phyloP scores from a whole-genome alignment of 495 filamentous ascomycete genomes.

The Sordaria brevicollis region DNA sequence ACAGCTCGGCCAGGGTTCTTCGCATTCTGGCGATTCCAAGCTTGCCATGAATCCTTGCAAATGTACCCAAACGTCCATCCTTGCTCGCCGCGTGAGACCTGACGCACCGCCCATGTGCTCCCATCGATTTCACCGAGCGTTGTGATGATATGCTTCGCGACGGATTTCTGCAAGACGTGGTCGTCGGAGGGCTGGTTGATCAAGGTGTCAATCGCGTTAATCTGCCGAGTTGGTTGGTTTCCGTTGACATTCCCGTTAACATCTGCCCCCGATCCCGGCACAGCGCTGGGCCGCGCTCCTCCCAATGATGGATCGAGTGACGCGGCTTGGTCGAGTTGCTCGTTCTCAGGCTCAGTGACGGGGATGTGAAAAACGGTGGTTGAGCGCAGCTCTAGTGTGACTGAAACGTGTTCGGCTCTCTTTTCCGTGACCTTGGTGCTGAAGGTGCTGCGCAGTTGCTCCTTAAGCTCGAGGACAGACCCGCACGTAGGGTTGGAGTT shows the following conservation, averaged over 20 bases:
- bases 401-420: slow-evolving; percentile 30
- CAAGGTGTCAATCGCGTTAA: slow-evolving; percentile 28
- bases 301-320: slow-evolving; percentile 19
- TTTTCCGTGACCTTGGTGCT: slow-evolving; percentile 24
- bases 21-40: slow-evolving; percentile 32
- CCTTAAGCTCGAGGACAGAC: slow-evolving; percentile 31
- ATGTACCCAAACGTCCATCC: slow-evolving; percentile 39
- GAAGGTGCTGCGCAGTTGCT: slow-evolving; percentile 24
- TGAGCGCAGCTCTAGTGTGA: slow-evolving; percentile 28
- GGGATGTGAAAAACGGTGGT: slow-evolving; percentile 26
- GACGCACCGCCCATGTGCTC: slow-evolving; percentile 32
- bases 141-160: slow-evolving; percentile 30
- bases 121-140: slow-evolving; percentile 27
- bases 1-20: slow-evolving; percentile 23
- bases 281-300: slow-evolving; percentile 7
- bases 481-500: slow-evolving; percentile 22
- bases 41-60: slow-evolving; percentile 37
- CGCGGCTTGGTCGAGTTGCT: slow-evolving; percentile 14
- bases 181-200: slow-evolving; percentile 32
- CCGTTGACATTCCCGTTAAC: background rate
- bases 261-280: background rate
- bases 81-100: slow-evolving; percentile 27
- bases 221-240: slow-evolving; percentile 5
- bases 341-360: slow-evolving; percentile 20
- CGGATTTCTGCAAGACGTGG: slow-evolving; percentile 29